phyloP scores from a whole-genome alignment of 371 early-diverging fungal genomes.

The Actinomucor elegans region DNA sequence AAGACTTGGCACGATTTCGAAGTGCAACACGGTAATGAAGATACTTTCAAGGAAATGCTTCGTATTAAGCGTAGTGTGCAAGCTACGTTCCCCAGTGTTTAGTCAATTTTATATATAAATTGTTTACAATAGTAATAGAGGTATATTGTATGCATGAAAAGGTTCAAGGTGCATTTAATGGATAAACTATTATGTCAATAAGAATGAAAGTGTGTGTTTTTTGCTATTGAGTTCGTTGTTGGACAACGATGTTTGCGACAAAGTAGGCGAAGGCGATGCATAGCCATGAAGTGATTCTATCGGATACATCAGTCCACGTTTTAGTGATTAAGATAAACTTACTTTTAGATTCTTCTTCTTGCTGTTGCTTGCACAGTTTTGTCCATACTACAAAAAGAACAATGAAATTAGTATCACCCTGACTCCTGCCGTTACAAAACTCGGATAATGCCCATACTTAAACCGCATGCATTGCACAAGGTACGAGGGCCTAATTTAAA shows the following conservation, averaged over 20 bases:
- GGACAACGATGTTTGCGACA: background rate
- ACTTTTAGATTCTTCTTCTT: constrained; percentile 3
- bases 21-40: constrained; percentile 95
- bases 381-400: constrained; percentile 23
- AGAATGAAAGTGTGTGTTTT: constrained; percentile 11
- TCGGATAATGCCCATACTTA: constrained; percentile 20
- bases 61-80: constrained; percentile 85
- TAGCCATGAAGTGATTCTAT: background rate
- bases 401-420: constrained; percentile 12
- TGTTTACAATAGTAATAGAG: background rate
- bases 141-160: background rate
- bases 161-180: background rate
- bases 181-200: constrained; percentile 7
- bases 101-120: constrained; percentile 1
- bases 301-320: background rate
- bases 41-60: constrained; percentile 97
- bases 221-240: background rate
- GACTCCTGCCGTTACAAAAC: background rate
- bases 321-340: background rate
- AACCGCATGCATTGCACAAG: constrained; percentile 40
- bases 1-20: constrained; percentile 95
- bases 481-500: constrained; percentile 26
- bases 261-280: background rate
- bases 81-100: constrained; percentile 43
- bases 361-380: constrained; percentile 17